Conservation (phyloP, 257 asterid species). For the Ocimum tenuiflorum region DNA sequence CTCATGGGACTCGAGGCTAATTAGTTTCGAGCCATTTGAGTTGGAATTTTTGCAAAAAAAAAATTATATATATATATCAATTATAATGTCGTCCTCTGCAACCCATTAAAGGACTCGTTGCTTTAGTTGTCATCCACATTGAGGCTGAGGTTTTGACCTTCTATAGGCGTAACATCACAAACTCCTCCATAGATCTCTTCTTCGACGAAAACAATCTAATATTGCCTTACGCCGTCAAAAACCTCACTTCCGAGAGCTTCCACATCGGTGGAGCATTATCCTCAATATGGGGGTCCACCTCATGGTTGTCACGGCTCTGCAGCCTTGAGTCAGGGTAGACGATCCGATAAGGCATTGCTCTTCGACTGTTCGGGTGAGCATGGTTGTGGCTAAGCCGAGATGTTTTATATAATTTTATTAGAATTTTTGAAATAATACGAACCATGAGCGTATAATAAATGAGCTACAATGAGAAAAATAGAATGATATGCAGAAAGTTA, state of each 20-base stretch:
- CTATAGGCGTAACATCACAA: conserved; percentile 54
- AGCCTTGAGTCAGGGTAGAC: conserved; percentile 84
- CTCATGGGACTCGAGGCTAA: no score
- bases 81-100: no score
- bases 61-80: no score
- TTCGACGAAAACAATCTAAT: conserved; percentile 88
- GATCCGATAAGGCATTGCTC: conserved; percentile 59
- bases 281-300: conserved; percentile 94
- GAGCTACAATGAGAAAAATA: no score
- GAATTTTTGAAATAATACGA: no score
- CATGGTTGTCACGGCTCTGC: conserved; percentile 72
- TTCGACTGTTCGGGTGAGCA: conserved; percentile 51
- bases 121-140: conserved; percentile 67
- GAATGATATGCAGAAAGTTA: no score
- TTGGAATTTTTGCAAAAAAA: no score
- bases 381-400: conserved; percentile 95
- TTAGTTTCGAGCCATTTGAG: no score
- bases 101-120: conserved; percentile 51
- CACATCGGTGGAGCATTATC: conserved; percentile 76
- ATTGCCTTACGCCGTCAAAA: conserved; percentile 90
- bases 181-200: conserved; percentile 58
- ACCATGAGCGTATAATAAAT: no score
- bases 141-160: conserved; percentile 75
- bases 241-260: conserved; percentile 71
- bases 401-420: no score